Percentiles rank a stretch among this genome's conserved stretches.
phyloP scores from a whole-genome alignment of 345 rosid species.

The Draba incana region DNA sequence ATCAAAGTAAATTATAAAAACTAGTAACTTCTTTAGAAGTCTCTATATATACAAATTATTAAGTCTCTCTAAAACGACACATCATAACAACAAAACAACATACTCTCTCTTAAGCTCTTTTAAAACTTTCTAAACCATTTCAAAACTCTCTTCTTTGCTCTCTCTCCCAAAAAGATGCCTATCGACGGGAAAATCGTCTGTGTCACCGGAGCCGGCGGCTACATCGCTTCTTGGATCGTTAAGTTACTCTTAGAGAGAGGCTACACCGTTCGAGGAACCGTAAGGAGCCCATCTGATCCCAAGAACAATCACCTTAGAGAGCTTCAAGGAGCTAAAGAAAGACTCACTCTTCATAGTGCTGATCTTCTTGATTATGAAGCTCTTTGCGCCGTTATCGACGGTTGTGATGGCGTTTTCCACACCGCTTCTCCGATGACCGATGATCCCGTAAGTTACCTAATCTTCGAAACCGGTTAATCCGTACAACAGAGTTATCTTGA shows the following conservation, averaged over 20 bases:
- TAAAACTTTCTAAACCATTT: conserved; percentile 3
- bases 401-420: conserved; percentile 96
- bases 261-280: conserved; percentile 83
- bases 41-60: conserved; percentile 38
- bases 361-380: conserved; percentile 78
- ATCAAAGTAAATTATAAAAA: conserved; percentile 1
- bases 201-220: conserved; percentile 99
- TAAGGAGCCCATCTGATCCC: conserved; percentile 87
- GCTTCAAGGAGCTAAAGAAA: conserved; percentile 89
- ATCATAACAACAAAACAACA: conserved; percentile 3
- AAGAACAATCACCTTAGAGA: conserved; percentile 84
- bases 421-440: conserved; percentile 97
- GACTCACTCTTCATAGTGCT: conserved; percentile 71
- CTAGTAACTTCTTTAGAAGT: conserved; percentile 16
- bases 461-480: neutral
- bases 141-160: conserved; percentile 26
- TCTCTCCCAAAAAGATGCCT: conserved; percentile 43
- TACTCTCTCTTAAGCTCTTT: conserved; percentile 15
- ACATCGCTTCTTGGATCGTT: conserved; percentile 96
- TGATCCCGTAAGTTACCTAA: conserved; percentile 70
- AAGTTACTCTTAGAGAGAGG: conserved; percentile 81
- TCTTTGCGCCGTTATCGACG: conserved; percentile 66
- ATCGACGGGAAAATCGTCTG: conserved; percentile 67
- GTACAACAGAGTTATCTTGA: neutral
- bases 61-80: conserved; percentile 27